Evolutionary conservation across 441 rosid species (phyloP).

Genomic region (Erysimum pusillum): DNA sequence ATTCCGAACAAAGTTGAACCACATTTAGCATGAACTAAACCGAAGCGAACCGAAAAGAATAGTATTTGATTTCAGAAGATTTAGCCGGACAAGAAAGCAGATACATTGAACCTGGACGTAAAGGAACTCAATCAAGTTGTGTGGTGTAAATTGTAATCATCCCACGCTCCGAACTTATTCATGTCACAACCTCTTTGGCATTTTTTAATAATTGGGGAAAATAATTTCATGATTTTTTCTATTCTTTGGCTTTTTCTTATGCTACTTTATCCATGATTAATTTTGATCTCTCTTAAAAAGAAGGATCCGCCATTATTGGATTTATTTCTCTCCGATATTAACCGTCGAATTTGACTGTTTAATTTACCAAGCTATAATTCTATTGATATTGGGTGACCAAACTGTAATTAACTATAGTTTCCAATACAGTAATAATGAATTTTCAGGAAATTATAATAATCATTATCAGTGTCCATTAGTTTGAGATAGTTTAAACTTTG

Average conservation of each 20-base stretch:
- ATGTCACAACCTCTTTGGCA: conserved; percentile 18
- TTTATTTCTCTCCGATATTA: not conserved
- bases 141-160: not conserved
- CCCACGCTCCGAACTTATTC: not conserved
- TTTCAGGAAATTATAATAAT: too few relatives aligned
- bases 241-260: not conserved
- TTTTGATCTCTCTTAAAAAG: not conserved
- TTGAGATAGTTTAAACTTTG: not conserved
- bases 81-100: conserved; percentile 16
- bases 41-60: conserved; percentile 16
- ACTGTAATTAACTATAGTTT: not conserved
- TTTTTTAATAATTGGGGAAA: conserved; percentile 23
- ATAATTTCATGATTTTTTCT: not conserved
- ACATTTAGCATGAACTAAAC: not conserved
- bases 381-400: not conserved
- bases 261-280: not conserved
- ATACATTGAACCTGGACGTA: conserved; percentile 45
- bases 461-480: not conserved
- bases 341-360: not conserved
- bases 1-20: not conserved
- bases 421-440: too few relatives aligned
- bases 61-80: not conserved
- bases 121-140: conserved; percentile 4
- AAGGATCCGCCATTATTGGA: not conserved
- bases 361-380: not conserved